phyloP scores from a whole-genome alignment of 2,329 filamentous ascomycete species.

The Ophiostoma novo-ulmi region DNA sequence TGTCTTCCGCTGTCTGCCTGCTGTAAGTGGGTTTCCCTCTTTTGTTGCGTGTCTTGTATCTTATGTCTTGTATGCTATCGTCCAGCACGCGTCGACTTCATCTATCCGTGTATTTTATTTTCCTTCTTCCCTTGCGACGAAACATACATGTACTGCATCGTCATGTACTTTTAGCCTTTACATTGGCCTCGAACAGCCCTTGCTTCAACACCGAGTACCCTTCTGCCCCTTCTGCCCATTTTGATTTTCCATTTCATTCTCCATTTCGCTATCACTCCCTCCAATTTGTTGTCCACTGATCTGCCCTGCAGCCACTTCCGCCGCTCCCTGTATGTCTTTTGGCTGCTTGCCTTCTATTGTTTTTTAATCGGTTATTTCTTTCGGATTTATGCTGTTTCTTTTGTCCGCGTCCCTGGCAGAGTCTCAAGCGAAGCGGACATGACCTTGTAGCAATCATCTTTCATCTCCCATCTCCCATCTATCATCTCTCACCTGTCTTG shows the following conservation, averaged over 20 bases:
- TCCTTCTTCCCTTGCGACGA: background rate
- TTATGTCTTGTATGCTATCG: background rate
- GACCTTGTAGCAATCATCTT: background rate
- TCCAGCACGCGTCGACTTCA: background rate
- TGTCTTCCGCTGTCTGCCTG: background rate
- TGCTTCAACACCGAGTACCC: background rate
- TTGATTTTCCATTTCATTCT: background rate
- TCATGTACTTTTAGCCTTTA: background rate
- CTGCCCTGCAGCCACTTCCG: conserved; percentile 1
- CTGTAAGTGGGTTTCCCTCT: background rate
- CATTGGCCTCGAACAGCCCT: background rate
- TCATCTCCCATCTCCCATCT: background rate
- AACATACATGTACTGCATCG: background rate
- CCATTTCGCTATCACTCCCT: background rate
- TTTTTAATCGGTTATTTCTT: background rate
- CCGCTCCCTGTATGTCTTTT: conserved; percentile 8
- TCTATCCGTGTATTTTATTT: background rate
- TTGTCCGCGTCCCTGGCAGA: background rate
- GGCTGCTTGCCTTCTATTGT: background rate
- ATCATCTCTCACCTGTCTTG: no score
- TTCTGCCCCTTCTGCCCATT: background rate
- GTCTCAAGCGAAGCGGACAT: background rate
- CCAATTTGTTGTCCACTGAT: background rate
- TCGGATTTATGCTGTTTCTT: background rate
- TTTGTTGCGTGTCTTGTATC: background rate